Evolutionary conservation across 805 yeast genomes (phyloP).

Genomic region (Ogataea methylovora): DNA sequence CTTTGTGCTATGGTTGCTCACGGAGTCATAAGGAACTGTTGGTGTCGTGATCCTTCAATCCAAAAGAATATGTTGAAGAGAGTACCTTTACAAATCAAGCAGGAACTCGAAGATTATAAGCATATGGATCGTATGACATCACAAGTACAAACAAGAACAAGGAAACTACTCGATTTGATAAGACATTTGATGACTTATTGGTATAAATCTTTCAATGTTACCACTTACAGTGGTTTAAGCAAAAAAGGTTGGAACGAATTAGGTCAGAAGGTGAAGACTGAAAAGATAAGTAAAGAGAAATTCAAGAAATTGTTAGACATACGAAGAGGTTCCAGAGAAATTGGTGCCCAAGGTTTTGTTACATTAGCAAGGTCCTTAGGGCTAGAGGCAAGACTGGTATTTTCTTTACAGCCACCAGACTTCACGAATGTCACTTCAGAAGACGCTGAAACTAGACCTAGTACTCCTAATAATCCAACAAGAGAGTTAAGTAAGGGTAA

Average conservation of each 20-base stretch:
- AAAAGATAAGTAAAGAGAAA: constrained; percentile 26
- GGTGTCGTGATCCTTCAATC: constrained; percentile 54
- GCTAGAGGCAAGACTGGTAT: constrained; percentile 64
- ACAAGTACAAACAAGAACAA: constrained; percentile 37
- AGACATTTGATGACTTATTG: constrained; percentile 59
- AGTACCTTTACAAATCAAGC: constrained; percentile 40
- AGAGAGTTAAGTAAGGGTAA: background rate
- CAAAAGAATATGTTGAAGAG: constrained; percentile 31
- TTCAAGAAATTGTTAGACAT: constrained; percentile 37
- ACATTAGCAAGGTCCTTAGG: constrained; percentile 64
- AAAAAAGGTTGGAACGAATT: constrained; percentile 44
- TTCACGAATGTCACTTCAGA: constrained; percentile 38
- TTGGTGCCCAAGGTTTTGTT: constrained; percentile 84
- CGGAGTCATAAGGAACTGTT: constrained; percentile 60
- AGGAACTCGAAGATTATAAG: constrained; percentile 31
- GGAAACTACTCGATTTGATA: constrained; percentile 73
- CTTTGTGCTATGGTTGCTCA: constrained; percentile 56
- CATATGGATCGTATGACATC: constrained; percentile 11
- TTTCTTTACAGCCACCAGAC: constrained; percentile 89
- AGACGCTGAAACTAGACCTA: constrained; percentile 11
- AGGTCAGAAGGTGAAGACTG: constrained; percentile 14
- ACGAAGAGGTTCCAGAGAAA: constrained; percentile 65
- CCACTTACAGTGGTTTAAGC: constrained; percentile 27
- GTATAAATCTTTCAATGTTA: constrained; percentile 34
- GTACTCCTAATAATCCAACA: constrained; percentile 10